A percentile compares a stretch with the other conserved stretches of the same genome.
These are phyloP conservation scores for Uronychia setigera DNA, from an alignment of 73 alveolate genomes.

Conservation along the genomic window DNA sequence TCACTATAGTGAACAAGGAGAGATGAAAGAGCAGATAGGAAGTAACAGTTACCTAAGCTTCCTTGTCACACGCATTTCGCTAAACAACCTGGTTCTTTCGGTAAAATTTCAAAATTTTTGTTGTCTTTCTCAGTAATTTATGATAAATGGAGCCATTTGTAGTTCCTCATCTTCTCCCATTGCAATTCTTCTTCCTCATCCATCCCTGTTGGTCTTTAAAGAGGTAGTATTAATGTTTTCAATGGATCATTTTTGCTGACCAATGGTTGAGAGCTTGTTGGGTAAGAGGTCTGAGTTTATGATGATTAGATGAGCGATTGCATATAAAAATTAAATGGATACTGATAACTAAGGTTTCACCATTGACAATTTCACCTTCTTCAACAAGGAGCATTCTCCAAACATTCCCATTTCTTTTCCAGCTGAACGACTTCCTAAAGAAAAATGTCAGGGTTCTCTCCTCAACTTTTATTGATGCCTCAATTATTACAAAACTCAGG, in stretches of 20 bases:
- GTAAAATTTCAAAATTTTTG: too few species aligned
- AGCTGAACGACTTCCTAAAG: background rate
- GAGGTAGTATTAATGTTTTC: background rate
- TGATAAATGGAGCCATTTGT: too few species aligned
- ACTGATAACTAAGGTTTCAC: background rate
- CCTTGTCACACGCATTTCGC: too few species aligned
- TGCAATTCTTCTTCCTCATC: background rate
- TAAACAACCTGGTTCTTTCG: too few species aligned
- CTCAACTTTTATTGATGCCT: background rate
- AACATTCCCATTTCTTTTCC: background rate
- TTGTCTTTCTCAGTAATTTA: too few species aligned
- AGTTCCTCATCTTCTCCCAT: too few species aligned
- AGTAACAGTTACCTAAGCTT: too few species aligned
- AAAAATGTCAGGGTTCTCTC: background rate
- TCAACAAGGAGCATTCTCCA: constrained; percentile 18
- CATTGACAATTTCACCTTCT: background rate
- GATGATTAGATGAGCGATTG: background rate
- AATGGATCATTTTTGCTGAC: background rate
- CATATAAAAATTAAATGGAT: too few species aligned
- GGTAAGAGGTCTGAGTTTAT: background rate
- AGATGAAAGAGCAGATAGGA: too few species aligned
- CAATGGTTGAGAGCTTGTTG: background rate
- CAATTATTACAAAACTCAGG: background rate
- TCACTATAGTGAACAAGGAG: too few species aligned
- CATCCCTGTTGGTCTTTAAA: background rate